A percentile compares a stretch with the other conserved stretches of the same genome.
These are phyloP conservation scores for Ogataea neopini DNA, from an alignment of 805 yeast genomes.

Conservation along the genomic window DNA sequence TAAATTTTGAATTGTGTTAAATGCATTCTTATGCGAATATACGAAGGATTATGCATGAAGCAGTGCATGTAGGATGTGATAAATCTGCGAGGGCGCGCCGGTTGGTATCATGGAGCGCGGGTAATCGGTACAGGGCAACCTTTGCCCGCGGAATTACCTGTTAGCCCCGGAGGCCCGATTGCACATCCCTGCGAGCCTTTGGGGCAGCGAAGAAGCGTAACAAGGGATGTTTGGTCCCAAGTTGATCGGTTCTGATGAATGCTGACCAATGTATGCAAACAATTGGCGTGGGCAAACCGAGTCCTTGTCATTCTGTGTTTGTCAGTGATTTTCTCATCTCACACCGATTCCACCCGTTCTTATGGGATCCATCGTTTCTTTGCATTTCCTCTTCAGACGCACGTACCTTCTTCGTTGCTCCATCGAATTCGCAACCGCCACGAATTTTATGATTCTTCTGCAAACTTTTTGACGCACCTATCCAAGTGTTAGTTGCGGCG, in stretches of 20 bases:
- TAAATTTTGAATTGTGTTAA: not conserved
- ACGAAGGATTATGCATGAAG: not conserved
- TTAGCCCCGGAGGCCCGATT: no score
- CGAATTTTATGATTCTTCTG: not conserved
- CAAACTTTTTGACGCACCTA: not conserved
- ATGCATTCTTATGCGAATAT: not conserved
- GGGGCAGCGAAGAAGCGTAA: no score
- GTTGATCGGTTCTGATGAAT: no score
- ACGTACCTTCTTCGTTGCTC: not conserved
- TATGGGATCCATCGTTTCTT: not conserved
- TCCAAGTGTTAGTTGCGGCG: conserved; percentile 1
- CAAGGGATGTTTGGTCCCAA: no score
- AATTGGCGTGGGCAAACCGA: no score
- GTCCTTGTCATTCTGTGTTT: no score
- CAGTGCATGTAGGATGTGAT: not conserved
- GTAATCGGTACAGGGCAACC: no score
- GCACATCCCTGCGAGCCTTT: no score
- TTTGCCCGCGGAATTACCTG: not conserved
- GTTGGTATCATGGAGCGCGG: not conserved
- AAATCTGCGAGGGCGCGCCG: not conserved
- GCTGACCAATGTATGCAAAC: no score
- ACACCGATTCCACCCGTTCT: no score
- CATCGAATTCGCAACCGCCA: not conserved
- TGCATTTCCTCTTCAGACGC: not conserved
- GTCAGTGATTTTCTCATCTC: no score